phyloP scores from a whole-genome alignment of 331 rosid species.

The Acacia concinna region DNA sequence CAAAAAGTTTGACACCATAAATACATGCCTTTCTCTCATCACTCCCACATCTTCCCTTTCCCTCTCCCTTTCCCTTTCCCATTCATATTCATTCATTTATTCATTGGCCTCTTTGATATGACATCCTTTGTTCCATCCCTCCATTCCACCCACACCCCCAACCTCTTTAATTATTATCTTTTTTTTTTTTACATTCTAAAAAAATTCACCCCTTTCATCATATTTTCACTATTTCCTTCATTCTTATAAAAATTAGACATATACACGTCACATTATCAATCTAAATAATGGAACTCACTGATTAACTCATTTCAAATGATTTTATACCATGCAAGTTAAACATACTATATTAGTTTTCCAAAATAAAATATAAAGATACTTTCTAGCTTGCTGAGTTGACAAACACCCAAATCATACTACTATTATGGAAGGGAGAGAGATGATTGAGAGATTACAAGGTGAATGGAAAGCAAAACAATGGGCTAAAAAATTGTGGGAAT shows the following conservation, averaged over 20 bases:
- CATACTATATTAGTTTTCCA: too few species aligned
- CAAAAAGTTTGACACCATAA: slow-evolving; percentile 36
- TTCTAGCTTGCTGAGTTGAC: too few species aligned
- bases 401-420: neutral
- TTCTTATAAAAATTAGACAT: neutral
- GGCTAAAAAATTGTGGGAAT: slow-evolving; percentile 1
- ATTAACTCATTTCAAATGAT: too few species aligned
- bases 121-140: slow-evolving; percentile 36
- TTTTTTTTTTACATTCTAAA: too few species aligned
- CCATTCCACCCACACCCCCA: neutral
- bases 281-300: too few species aligned
- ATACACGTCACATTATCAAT: too few species aligned
- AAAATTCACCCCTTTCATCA: neutral
- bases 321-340: too few species aligned
- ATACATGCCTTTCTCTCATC: slow-evolving; percentile 21
- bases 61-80: neutral
- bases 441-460: neutral
- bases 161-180: neutral
- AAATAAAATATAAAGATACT: too few species aligned
- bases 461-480: neutral
- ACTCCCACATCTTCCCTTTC: neutral
- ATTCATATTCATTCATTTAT: neutral
- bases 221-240: neutral
- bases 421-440: neutral
- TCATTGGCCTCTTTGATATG: slow-evolving; percentile 21